Conservation (phyloP, 2,329 filamentous ascomycete species). For the Lasiodiplodia gonubiensis region DNA sequence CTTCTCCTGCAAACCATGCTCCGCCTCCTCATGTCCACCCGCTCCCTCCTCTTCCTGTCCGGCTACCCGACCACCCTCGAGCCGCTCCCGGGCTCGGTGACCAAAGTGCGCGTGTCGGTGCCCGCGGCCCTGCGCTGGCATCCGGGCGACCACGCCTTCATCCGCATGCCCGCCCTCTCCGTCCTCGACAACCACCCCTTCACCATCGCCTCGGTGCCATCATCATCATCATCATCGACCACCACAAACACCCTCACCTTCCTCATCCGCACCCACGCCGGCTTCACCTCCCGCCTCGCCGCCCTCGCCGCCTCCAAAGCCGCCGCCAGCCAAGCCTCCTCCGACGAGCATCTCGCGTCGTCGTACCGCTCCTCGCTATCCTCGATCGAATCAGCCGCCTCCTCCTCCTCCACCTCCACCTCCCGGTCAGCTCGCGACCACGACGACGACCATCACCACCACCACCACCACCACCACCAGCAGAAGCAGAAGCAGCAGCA, state of each 20-base stretch:
- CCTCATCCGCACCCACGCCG: constrained; percentile 34
- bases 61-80: constrained; percentile 35
- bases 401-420: too few species aligned
- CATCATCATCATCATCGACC: background rate
- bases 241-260: constrained; percentile 34
- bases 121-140: constrained; percentile 33
- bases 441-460: too few species aligned
- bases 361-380: background rate
- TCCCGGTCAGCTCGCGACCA: too few species aligned
- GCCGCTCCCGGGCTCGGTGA: constrained; percentile 34
- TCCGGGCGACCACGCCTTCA: constrained; percentile 67
- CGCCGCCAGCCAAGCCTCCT: background rate
- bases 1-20: constrained; percentile 32
- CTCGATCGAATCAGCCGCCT: background rate
- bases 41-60: constrained; percentile 19
- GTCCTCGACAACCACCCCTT: constrained; percentile 40
- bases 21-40: constrained; percentile 27
- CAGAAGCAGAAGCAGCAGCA: too few species aligned
- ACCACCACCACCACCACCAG: background rate
- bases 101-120: constrained; percentile 33
- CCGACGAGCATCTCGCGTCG: background rate
- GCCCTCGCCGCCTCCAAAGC: background rate
- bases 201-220: constrained; percentile 38
- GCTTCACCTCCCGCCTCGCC: constrained; percentile 36
- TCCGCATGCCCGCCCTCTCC: constrained; percentile 37